Percentiles rank a stretch among this genome's conserved stretches.
These are phyloP conservation scores for Vitis hybrid DNA, from an alignment of 177 flowering plant species.

Conservation along the genomic window DNA sequence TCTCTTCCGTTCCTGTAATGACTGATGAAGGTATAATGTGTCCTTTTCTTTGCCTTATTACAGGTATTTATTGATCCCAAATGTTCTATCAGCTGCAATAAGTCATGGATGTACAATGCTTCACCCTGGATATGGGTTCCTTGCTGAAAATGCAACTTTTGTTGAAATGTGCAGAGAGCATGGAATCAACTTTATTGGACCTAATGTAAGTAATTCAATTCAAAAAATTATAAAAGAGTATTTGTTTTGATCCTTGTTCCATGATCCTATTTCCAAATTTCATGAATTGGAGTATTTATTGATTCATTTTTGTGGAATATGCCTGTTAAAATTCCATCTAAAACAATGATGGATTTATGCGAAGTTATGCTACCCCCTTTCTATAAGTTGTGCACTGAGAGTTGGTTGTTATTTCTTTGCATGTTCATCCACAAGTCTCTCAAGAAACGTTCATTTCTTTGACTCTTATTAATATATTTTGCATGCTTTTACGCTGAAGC, in stretches of 20 bases:
- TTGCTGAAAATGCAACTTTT: conserved; percentile 94
- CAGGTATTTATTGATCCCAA: conserved; percentile 87
- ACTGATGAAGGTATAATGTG: not conserved
- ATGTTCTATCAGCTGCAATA: conserved; percentile 90
- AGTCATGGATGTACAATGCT: conserved; percentile 90
- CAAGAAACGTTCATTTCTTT: not conserved
- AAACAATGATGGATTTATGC: too few relatives aligned
- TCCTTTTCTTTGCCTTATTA: conserved; percentile 10
- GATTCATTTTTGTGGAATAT: too few relatives aligned
- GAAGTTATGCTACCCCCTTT: not conserved
- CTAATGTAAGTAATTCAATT: conserved; percentile 64
- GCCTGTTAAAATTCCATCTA: too few relatives aligned
- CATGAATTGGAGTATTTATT: too few relatives aligned
- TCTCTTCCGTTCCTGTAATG: not conserved
- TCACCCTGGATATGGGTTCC: conserved; percentile 99
- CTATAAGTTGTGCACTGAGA: not conserved
- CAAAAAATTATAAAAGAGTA: not conserved
- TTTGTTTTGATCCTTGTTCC: not conserved
- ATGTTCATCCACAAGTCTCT: not conserved
- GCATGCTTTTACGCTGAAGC: not conserved
- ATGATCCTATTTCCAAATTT: not conserved
- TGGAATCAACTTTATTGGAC: conserved; percentile 96
- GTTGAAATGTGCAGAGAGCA: conserved; percentile 98
- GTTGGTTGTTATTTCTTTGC: not conserved
- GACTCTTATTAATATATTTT: not conserved